Conservation (phyloP, 2,329 filamentous ascomycete genomes). For the Hymenotorrendiella dingleyae region DNA sequence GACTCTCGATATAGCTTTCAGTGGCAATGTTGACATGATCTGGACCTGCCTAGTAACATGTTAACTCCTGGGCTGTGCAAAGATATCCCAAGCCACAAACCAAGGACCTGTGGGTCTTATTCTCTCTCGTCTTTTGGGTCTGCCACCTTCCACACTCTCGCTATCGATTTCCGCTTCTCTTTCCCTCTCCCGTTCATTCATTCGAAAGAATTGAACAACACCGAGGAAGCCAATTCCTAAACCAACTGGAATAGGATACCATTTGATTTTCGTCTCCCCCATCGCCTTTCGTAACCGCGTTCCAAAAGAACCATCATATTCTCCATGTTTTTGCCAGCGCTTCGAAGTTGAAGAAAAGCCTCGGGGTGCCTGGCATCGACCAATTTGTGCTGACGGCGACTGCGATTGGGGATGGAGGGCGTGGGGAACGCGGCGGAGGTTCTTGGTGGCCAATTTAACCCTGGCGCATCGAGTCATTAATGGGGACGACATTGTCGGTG, state of each 20-base stretch:
- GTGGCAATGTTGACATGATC: conserved; percentile 66
- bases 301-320: conserved; percentile 29
- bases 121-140: conserved; percentile 42
- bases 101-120: conserved; percentile 64
- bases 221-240: conserved; percentile 64
- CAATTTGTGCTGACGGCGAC: not conserved
- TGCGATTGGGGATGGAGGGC: conserved; percentile 5
- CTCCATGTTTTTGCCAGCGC: conserved; percentile 16
- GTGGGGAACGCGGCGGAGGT: not conserved
- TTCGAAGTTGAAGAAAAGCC: conserved; percentile 26
- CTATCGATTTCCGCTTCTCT: conserved; percentile 32
- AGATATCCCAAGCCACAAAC: conserved; percentile 29
- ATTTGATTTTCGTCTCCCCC: conserved; percentile 59
- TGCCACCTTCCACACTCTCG: conserved; percentile 36
- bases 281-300: conserved; percentile 50
- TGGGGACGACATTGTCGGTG: conserved; percentile 6
- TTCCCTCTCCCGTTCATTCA: conserved; percentile 42
- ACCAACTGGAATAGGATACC: conserved; percentile 66
- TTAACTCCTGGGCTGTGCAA: conserved; percentile 11
- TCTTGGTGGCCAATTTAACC: conserved; percentile 4
- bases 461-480: conserved; percentile 11
- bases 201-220: conserved; percentile 57
- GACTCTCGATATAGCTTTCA: conserved; percentile 65
- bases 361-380: conserved; percentile 18
- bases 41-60: conserved; percentile 52